These are phyloP conservation scores for Neocallimastix lanati DNA, from an alignment of 192 early-diverging fungal species.

Conservation along the genomic window DNA sequence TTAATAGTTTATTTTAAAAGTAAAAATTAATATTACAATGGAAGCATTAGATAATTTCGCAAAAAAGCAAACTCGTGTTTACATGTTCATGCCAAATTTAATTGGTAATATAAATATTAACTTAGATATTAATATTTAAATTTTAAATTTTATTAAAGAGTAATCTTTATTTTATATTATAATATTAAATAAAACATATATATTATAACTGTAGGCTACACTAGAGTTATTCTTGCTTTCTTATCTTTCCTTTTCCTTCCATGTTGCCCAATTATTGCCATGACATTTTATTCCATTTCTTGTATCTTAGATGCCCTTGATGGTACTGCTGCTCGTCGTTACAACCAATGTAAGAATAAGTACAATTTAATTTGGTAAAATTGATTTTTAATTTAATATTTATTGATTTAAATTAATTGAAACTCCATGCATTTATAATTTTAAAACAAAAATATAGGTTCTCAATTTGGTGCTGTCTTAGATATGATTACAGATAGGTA, in stretches of 20 bases:
- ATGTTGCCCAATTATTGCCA: conserved; percentile 39
- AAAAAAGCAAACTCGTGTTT: conserved; percentile 14
- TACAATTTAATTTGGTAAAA: too few relatives aligned
- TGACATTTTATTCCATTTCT: conserved; percentile 67
- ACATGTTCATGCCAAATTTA: conserved; percentile 61
- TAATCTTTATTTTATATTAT: too few relatives aligned
- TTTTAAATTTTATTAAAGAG: too few relatives aligned
- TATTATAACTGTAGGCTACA: too few relatives aligned
- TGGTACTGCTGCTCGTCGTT: conserved; percentile 83
- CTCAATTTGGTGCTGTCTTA: conserved; percentile 83
- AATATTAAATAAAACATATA: too few relatives aligned
- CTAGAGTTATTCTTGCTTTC: conserved; percentile 58
- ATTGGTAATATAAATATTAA: conserved; percentile 19
- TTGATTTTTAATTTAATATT: too few relatives aligned
- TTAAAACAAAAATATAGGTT: conserved; percentile 9
- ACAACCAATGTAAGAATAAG: conserved; percentile 57
- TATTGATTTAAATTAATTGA: too few relatives aligned
- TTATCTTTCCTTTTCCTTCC: conserved; percentile 62
- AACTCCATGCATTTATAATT: too few relatives aligned
- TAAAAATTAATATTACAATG: not conserved
- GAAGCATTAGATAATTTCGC: not conserved
- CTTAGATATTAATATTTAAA: too few relatives aligned
- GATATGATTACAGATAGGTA: conserved; percentile 98
- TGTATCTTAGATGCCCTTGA: conserved; percentile 86
- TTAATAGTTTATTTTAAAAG: not conserved